phyloP scores from a whole-genome alignment of 2,329 filamentous ascomycete species.

The Stagonosporopsis cucurbitacearum region DNA sequence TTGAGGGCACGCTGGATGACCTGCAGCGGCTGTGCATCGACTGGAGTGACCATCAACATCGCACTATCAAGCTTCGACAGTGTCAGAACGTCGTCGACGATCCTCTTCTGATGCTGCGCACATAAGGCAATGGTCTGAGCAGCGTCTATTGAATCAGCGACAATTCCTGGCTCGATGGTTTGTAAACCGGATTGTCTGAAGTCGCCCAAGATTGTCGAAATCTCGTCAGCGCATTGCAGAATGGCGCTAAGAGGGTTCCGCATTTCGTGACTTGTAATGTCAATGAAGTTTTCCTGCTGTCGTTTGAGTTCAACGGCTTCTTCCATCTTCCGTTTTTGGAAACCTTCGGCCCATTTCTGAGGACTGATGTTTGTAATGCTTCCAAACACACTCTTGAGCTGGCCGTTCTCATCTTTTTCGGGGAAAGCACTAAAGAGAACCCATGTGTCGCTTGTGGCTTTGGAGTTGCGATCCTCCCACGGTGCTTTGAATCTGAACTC shows the following conservation, averaged over 20 bases:
- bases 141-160: slow-evolving; percentile 71
- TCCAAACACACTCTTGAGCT: slow-evolving; percentile 77
- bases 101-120: slow-evolving; percentile 76
- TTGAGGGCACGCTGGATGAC: slow-evolving; percentile 73
- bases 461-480: slow-evolving; percentile 65
- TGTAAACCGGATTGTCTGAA: slow-evolving; percentile 57
- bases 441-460: slow-evolving; percentile 71
- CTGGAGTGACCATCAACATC: slow-evolving; percentile 74
- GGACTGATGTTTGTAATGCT: slow-evolving; percentile 85
- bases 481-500: slow-evolving; percentile 78
- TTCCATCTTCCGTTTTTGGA: slow-evolving; percentile 77
- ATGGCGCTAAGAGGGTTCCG: slow-evolving; percentile 78
- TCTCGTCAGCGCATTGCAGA: slow-evolving; percentile 78
- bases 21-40: slow-evolving; percentile 69
- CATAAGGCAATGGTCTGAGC: slow-evolving; percentile 80
- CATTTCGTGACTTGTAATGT: slow-evolving; percentile 79
- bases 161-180: slow-evolving; percentile 54
- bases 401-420: slow-evolving; percentile 68
- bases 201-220: slow-evolving; percentile 59
- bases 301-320: slow-evolving; percentile 83
- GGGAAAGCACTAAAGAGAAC: slow-evolving; percentile 78
- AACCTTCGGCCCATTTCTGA: slow-evolving; percentile 83
- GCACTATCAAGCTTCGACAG: slow-evolving; percentile 72
- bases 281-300: slow-evolving; percentile 82
- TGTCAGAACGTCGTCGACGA: slow-evolving; percentile 57